Base-by-base conservation (phyloP, 768 basidiomycete species). In the Fistulinella prunicolor region DNA sequence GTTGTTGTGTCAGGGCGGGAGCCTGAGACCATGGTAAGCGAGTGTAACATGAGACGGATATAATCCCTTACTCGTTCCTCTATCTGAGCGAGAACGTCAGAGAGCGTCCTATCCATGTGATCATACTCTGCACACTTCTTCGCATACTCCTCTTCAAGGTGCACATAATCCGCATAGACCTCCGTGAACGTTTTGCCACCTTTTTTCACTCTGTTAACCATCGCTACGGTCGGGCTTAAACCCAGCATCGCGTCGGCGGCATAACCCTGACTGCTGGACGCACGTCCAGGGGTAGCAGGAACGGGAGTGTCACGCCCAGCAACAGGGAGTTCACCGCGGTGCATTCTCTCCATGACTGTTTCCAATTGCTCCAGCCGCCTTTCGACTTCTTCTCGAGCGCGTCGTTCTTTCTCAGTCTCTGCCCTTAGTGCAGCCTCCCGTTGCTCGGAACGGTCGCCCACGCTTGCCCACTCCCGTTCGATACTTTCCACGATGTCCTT, bases 141-240 rank as follows among this genome's bases (percentile, higher is more conserved):
- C 17, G 81, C 78, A 46, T 83, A 83, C 24, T 93, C 88, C 21
- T 89, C 89, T 64, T 96, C 86, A 34, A 94, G 77, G 45, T 81
- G 79, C 29, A 95, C 83, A 56, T 91, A 91, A 61, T 96, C 92
- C 14, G 88, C 79, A 64, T 96, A 97, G 19, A 98, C 85, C 60
- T 96, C 89, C 0, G 95, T 95, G 70, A 95, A 95, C 1, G 88
- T 89, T 75, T 89, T 89, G 23, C 89, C 91, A 22, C 75, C 80
- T 65, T 81, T 83, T 70, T 94, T 92, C 19, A 85, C 80, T 52
- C 76, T 81, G 68, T 84, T 84, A 7, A 86, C 91, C 73, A 95
- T 82, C 4, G 87, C 85, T 12, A 94, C 88, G 0, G 94, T 90
- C 2, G 94, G 92, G 60, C 89, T 93, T 16, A 94, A 70, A 37